Conservation (phyloP, 2,329 filamentous ascomycete genomes). For the Pyricularia pennisetigena region DNA sequence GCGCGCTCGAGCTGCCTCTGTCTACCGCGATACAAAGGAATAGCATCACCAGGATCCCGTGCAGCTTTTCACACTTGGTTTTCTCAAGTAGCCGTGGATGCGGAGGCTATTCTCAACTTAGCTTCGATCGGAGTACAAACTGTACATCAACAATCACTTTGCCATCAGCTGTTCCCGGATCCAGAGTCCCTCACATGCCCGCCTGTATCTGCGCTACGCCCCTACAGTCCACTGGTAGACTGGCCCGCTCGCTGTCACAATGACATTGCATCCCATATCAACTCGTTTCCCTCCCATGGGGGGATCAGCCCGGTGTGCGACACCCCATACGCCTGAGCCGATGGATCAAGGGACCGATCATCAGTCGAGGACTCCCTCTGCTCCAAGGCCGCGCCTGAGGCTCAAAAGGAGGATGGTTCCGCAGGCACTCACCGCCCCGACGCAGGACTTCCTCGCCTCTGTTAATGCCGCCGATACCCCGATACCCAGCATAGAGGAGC, state of each 20-base stretch:
- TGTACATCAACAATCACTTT: not conserved
- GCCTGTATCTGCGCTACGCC: not conserved
- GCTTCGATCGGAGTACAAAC: no score
- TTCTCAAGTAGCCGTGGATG: not conserved
- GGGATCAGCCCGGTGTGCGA: slow-evolving; percentile 4
- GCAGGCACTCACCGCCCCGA: slow-evolving; percentile 38
- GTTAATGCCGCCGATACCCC: slow-evolving; percentile 56
- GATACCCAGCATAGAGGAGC: slow-evolving; percentile 54
- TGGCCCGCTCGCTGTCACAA: not conserved
- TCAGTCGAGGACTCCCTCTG: slow-evolving; percentile 29
- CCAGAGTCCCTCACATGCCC: not conserved
- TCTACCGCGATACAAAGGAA: not conserved
- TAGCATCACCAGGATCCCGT: not conserved
- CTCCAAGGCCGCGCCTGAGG: slow-evolving; percentile 42
- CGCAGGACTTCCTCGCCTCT: slow-evolving; percentile 56
- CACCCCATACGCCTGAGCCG: slow-evolving; percentile 5
- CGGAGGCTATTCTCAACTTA: not conserved
- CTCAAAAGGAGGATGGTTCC: slow-evolving; percentile 45
- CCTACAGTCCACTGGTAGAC: not conserved
- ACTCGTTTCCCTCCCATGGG: not conserved
- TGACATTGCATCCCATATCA: not conserved
- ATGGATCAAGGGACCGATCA: slow-evolving; percentile 3
- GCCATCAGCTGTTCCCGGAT: not conserved
- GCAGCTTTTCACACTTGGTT: not conserved
- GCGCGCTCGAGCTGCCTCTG: not conserved